Percentiles rank a stretch among this genome's conserved stretches.
Conservation (phyloP, 345 rosid species). For the Gossypium arboreum region DNA sequence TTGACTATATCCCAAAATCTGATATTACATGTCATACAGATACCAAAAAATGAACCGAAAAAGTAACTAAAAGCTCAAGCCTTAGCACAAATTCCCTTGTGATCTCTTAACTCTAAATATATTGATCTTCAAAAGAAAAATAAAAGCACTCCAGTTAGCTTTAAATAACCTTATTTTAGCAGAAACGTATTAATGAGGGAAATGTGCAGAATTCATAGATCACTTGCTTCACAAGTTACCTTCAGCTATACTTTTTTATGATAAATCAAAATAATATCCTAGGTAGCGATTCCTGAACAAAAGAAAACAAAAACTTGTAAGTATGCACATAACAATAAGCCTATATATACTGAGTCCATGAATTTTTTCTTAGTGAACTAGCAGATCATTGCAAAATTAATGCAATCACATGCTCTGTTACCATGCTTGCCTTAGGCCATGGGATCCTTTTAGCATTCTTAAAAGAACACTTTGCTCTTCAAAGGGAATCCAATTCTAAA, state of each 20-base stretch:
- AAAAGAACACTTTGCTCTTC: no score
- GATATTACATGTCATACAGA: no score
- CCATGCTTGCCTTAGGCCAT: no score
- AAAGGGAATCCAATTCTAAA: no score
- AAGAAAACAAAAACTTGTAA: constrained; percentile 5
- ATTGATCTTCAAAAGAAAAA: not conserved
- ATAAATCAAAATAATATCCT: constrained; percentile 34
- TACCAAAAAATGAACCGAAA: no score
- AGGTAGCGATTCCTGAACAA: constrained; percentile 59
- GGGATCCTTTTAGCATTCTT: no score
- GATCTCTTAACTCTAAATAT: not conserved
- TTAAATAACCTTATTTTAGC: constrained; percentile 48
- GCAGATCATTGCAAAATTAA: no score
- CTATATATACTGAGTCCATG: no score
- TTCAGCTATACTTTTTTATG: constrained; percentile 37
- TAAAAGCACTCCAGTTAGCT: constrained; percentile 22
- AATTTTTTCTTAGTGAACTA: no score
- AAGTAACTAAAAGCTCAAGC: not conserved
- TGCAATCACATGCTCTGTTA: no score
- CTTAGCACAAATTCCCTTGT: no score
- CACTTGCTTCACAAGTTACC: constrained; percentile 48
- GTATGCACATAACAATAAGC: not conserved
- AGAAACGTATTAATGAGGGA: constrained; percentile 33
- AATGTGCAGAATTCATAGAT: constrained; percentile 44
- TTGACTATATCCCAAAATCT: no score